A percentile compares a stretch with the other conserved stretches of the same genome.
Evolutionary conservation across 768 basidiomycete genomes (phyloP).

Genomic region (Pisolithus sp.): DNA sequence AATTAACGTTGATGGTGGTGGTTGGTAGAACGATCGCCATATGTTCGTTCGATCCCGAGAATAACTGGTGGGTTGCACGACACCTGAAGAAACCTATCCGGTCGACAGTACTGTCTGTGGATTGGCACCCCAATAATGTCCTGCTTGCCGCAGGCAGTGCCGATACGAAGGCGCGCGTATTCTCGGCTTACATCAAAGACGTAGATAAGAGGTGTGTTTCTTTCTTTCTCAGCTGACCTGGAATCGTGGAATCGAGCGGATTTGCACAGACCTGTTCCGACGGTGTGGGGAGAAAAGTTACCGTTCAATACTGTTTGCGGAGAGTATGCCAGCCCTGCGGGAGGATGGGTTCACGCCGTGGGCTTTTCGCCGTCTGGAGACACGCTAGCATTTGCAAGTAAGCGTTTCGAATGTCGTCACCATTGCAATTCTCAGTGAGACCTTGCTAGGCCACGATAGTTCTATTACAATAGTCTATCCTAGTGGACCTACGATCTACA

Average conservation of each 20-base stretch:
- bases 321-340: conserved; percentile 81
- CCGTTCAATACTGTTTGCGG: conserved; percentile 98
- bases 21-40: conserved; percentile 77
- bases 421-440: not conserved
- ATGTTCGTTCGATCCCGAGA: conserved; percentile 95
- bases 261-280: conserved; percentile 64
- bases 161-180: conserved; percentile 95
- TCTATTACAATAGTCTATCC: conserved; percentile 87
- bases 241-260: conserved; percentile 3
- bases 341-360: conserved; percentile 96
- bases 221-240: not conserved
- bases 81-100: conserved; percentile 96
- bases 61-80: conserved; percentile 99
- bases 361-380: conserved; percentile 98
- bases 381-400: conserved; percentile 86
- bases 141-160: conserved; percentile 95
- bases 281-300: conserved; percentile 96
- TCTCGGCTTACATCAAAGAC: conserved; percentile 98
- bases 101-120: conserved; percentile 87
- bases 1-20: not conserved
- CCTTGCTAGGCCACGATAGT: conserved; percentile 75
- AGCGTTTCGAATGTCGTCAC: conserved; percentile 27
- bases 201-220: conserved; percentile 76
- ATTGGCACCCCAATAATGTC: conserved; percentile 99
- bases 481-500: conserved; percentile 61